Percentiles rank a stretch among this genome's conserved stretches.
phyloP scores from a whole-genome alignment of 768 basidiomycete species.

The Clitopilus hobsonii region DNA sequence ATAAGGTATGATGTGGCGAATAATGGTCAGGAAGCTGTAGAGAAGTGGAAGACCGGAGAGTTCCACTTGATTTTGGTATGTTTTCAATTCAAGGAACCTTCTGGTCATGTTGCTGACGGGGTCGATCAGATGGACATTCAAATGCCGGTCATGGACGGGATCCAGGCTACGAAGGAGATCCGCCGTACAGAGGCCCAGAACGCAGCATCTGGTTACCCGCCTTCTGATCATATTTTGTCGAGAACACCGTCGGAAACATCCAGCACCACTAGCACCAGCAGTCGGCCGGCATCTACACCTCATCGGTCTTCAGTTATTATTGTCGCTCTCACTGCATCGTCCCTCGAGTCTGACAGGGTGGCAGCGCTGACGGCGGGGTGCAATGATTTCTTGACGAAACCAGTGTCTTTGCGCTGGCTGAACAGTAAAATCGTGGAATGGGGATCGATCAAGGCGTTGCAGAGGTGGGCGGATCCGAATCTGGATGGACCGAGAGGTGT shows the following conservation, averaged over 20 bases:
- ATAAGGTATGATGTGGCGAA: slow-evolving; percentile 94
- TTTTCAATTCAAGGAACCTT: slow-evolving; percentile 8
- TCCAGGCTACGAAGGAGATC: slow-evolving; percentile 95
- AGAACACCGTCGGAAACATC: slow-evolving; percentile 44
- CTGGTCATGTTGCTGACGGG: not conserved
- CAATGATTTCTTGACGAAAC: slow-evolving; percentile 98
- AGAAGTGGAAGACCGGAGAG: slow-evolving; percentile 88
- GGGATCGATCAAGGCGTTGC: slow-evolving; percentile 94
- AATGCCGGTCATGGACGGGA: slow-evolving; percentile 99
- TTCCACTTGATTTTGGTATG: slow-evolving; percentile 95
- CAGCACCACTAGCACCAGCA: slow-evolving; percentile 43
- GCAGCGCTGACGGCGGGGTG: slow-evolving; percentile 97
- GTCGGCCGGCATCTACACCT: slow-evolving; percentile 55
- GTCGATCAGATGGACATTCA: slow-evolving; percentile 95
- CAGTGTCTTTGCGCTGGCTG: slow-evolving; percentile 91
- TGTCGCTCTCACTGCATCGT: slow-evolving; percentile 97
- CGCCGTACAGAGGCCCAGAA: slow-evolving; percentile 73
- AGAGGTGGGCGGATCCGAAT: slow-evolving; percentile 86
- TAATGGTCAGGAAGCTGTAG: slow-evolving; percentile 92
- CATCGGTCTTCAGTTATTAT: slow-evolving; percentile 96
- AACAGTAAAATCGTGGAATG: slow-evolving; percentile 99
- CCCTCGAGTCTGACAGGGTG: slow-evolving; percentile 91
- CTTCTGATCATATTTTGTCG: slow-evolving; percentile 24
- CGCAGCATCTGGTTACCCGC: slow-evolving; percentile 62
- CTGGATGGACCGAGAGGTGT: slow-evolving; percentile 45